These are phyloP conservation scores for Pseudogymnoascus sp. DNA, from an alignment of 2,329 filamentous ascomycete species.

Conservation along the genomic window DNA sequence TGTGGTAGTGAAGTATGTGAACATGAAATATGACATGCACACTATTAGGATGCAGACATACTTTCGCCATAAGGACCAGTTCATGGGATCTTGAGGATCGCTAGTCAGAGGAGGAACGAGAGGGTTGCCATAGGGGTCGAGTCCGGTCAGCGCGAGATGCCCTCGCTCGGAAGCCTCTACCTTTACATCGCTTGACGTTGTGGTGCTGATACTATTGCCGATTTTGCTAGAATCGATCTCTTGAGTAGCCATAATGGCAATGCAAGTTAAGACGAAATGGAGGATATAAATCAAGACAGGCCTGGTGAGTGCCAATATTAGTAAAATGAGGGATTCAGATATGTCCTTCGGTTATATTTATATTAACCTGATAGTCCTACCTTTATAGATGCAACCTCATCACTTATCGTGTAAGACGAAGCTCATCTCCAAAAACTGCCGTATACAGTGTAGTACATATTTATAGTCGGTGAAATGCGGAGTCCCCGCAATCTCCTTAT, in stretches of 20 bases:
- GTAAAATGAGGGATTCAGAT: not conserved
- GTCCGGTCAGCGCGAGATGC: not conserved
- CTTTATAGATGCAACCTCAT: not conserved
- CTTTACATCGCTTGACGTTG: not conserved
- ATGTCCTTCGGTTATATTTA: not conserved
- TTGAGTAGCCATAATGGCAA: not conserved
- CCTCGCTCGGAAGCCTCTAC: not conserved
- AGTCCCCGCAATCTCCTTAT: constrained; percentile 2
- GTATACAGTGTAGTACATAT: not conserved
- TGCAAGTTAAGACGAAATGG: not conserved
- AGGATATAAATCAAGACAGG: not conserved
- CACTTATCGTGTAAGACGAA: not conserved
- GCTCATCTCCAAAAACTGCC: not conserved
- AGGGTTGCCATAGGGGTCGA: constrained; percentile 23
- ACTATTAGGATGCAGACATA: constrained; percentile 42
- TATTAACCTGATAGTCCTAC: not conserved
- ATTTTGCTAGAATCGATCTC: not conserved
- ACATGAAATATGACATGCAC: constrained; percentile 42
- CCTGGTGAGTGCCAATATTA: not conserved
- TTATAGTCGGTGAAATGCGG: not conserved
- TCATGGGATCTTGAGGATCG: constrained; percentile 45
- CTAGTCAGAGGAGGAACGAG: constrained; percentile 35
- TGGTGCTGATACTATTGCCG: not conserved
- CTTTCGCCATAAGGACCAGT: constrained; percentile 41
- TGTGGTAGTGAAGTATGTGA: constrained; percentile 50